Evolutionary conservation across 805 yeast species (phyloP), one percentile per base, ranked within the genome.

Genomic region (Yarrowia sp.): DNA sequence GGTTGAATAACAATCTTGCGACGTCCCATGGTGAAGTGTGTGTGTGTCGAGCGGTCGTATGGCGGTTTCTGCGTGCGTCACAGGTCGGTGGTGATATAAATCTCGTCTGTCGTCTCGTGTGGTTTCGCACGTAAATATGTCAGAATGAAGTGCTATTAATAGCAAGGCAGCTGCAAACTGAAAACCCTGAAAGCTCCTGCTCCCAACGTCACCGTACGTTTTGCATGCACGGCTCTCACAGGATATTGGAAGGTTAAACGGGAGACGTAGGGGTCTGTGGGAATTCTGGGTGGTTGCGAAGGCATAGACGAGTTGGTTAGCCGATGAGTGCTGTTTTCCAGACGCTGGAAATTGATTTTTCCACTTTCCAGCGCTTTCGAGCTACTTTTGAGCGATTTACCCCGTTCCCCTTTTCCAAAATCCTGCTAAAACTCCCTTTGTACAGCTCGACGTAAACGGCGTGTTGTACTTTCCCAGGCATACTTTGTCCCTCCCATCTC

Each of bases 1-100:
- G 98, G 98, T 79, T 91, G 87, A 74, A 94, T 94, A 71, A 90
- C 95, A 72, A 94, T 94, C 79, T 94, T 95, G 81, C 98, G 89
- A 83, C 99, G 89, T 67, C 99, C 99, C 99, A 94, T 95, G 64
- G 38, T 70, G 68, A 40, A n/a, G 36, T 49, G 58, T 67, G 40
- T 22, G 32, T 32, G 40, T 32, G 53, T 63, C 38, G n/a, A n/a
- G 45, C 14, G 26, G 42, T 15, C 16, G 26, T 2, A 15, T 9
- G 15, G 40, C 2, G 61, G 15, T 26, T 26, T 26, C 32, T 26
- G 32, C 32, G 7, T 3, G 32, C 32, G 32, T 26, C 32, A 26
- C 32, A 5, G 32, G 32, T 10, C 10, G 40, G 5, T 11, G 40
- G 40, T 38, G 40, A 38, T 9, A 9, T 38, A 2, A 5, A 2